Percentiles rank a stretch among this genome's conserved stretches.
Conservation (phyloP, 768 basidiomycete genomes). For the Mycena epipterygia region DNA sequence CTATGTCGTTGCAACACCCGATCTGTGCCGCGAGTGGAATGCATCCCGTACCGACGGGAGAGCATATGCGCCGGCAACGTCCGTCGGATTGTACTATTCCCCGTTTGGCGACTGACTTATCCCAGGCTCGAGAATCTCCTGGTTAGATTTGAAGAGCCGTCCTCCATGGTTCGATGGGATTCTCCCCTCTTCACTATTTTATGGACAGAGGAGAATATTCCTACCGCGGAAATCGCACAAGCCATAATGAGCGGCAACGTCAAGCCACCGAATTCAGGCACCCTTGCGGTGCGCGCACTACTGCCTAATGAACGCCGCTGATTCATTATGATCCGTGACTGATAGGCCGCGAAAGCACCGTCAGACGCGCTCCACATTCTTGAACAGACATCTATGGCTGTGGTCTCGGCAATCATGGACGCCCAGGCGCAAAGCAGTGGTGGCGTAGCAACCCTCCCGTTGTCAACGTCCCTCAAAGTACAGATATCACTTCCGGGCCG, state of each 20-base stretch:
- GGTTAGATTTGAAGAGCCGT: conserved; percentile 94
- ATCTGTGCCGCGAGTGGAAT: conserved; percentile 87
- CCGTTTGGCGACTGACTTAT: not conserved
- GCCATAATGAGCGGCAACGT: conserved; percentile 83
- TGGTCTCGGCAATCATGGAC: conserved; percentile 81
- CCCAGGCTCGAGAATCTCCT: conserved; percentile 88
- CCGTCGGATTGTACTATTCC: conserved; percentile 42
- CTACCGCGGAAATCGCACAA: conserved; percentile 82
- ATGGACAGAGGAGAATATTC: conserved; percentile 78
- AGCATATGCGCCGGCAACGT: conserved; percentile 83
- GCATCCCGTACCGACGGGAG: conserved; percentile 57
- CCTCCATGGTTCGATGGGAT: conserved; percentile 99
- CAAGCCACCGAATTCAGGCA: conserved; percentile 91
- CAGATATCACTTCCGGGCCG: conserved; percentile 76
- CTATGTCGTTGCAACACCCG: conserved; percentile 80
- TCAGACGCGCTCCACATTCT: conserved; percentile 89
- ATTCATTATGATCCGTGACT: not conserved
- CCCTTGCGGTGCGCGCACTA: conserved; percentile 69
- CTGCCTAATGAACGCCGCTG: conserved; percentile 4
- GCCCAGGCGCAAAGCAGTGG: conserved; percentile 70
- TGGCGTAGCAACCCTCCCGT: conserved; percentile 62
- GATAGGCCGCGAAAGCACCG: conserved; percentile 84
- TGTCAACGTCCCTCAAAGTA: conserved; percentile 58
- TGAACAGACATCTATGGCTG: conserved; percentile 79
- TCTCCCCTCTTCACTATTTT: conserved; percentile 91